Base-by-base conservation (phyloP, 2,329 filamentous ascomycete genomes). In the Fusarium albidum region DNA sequence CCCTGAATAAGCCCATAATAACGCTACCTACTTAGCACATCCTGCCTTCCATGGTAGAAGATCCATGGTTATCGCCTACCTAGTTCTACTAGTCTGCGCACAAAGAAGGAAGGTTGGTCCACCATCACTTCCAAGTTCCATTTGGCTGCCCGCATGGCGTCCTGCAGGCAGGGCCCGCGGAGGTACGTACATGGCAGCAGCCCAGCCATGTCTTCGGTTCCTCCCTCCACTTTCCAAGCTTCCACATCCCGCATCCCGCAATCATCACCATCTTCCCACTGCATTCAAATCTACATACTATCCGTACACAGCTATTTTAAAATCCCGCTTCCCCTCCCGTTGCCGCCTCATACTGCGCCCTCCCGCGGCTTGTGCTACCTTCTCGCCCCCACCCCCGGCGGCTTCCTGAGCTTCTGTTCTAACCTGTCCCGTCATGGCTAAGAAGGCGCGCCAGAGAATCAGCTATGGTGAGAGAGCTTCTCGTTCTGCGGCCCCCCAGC, bases 381-480 rank as follows among this genome's bases (percentile, higher is more conserved):
- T 21, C 21, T 31, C 26, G 18, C 50, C 49, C 49, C 43, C 29
- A 29, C 44, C 42, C 35, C 32, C 49, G 49, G 61, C 63, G 63
- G 55, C 65, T 64, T 55, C 60, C 46, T 52, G 50, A 48, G 34
- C 40, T 26, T 45, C 53, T 61, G 40, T 32, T 49, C 54, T 42
- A 39, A 54, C 51, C 43, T 46, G 41, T 62, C 60, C 45, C 61
- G 68, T 55, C 69, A 88, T 88, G 85, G 84, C 85, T 70, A 86
- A 84, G 73, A 89, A 88, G 77, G 82, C 82, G 68, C 85, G 83
- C 71, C 86, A 89, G 74, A 84, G 85, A 74, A 86, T 89, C 75
- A 87, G 85, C 73, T 89, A 89, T 77, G 85, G 86, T 89, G 69
- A 71, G 79, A 67, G 47, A 56, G 49, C 48, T 55, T 45, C 44